Evolutionary conservation across 768 basidiomycete genomes (phyloP).

Genomic region (Lentinus tigrinus): DNA sequence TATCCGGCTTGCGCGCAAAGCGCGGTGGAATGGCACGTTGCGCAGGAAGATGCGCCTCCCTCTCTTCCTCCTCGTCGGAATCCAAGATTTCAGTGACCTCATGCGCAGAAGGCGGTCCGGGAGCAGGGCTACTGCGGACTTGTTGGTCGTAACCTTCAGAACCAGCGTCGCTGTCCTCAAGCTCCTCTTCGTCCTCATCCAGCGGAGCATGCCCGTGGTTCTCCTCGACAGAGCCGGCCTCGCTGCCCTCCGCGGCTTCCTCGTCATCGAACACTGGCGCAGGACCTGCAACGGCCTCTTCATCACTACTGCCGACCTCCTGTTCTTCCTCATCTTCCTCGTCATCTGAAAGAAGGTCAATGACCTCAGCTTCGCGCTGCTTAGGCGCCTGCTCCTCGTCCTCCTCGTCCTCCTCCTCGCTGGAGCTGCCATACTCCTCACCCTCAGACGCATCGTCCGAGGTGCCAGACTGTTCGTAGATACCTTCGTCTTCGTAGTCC

Average conservation of each 20-base stretch:
- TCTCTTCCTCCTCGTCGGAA: slow-evolving; percentile 10
- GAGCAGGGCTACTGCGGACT: background rate
- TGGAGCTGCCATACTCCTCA: slow-evolving; percentile 16
- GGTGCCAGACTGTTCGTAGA: slow-evolving; percentile 28
- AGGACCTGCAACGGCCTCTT: background rate
- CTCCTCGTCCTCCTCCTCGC: slow-evolving; percentile 31
- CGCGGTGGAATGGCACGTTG: slow-evolving; percentile 5
- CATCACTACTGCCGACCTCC: background rate
- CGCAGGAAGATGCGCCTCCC: background rate
- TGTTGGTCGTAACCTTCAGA: slow-evolving; percentile 10
- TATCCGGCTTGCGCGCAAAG: slow-evolving; percentile 10
- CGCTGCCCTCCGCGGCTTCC: background rate
- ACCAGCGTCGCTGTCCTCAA: background rate
- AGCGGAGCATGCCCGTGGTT: background rate
- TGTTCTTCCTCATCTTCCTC: slow-evolving; percentile 6
- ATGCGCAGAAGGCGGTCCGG: background rate
- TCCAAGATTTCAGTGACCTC: slow-evolving; percentile 8
- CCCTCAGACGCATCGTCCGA: slow-evolving; percentile 17
- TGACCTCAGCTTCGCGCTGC: slow-evolving; percentile 20
- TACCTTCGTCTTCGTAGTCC: slow-evolving; percentile 42
- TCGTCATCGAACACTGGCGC: slow-evolving; percentile 4
- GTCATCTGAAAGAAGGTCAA: slow-evolving; percentile 23
- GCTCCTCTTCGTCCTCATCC: slow-evolving; percentile 2
- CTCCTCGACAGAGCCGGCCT: slow-evolving; percentile 15
- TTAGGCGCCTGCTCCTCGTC: slow-evolving; percentile 26